Percentiles rank a stretch among this genome's conserved stretches.
phyloP scores from a whole-genome alignment of 2,329 filamentous ascomycete genomes.

The Hypomyces perniciosus region DNA sequence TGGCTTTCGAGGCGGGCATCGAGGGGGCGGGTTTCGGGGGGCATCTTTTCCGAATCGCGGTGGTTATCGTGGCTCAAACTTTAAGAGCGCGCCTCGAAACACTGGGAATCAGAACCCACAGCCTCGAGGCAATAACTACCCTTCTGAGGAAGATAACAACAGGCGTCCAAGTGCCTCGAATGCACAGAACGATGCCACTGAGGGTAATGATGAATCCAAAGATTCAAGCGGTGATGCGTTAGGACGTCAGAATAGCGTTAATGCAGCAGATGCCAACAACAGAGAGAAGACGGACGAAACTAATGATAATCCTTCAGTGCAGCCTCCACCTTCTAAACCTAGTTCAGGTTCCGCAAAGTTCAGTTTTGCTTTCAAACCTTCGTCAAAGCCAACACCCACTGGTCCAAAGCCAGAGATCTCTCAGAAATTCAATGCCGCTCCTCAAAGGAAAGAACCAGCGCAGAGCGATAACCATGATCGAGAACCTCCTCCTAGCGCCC shows the following conservation, averaged over 20 bases:
- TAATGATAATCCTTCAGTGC: conserved; percentile 40
- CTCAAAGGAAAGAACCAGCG: conserved; percentile 37
- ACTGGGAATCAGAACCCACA: conserved; percentile 28
- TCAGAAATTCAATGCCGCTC: conserved; percentile 60
- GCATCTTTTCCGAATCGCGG: conserved; percentile 49
- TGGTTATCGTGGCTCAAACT: conserved; percentile 54
- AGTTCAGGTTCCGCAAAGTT: conserved; percentile 60
- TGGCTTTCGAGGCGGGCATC: conserved; percentile 38
- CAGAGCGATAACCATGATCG: conserved; percentile 27
- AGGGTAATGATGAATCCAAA: conserved; percentile 16
- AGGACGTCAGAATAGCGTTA: neutral
- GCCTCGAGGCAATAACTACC: conserved; percentile 14
- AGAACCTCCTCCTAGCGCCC: conserved; percentile 44
- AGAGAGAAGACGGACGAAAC: conserved; percentile 4
- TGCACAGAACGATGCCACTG: conserved; percentile 11
- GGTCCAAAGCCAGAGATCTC: conserved; percentile 61
- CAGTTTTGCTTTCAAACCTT: conserved; percentile 86
- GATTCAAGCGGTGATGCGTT: conserved; percentile 4
- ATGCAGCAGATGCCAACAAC: neutral
- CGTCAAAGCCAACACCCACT: conserved; percentile 51
- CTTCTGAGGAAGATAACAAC: conserved; percentile 14
- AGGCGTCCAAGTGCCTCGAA: conserved; percentile 16
- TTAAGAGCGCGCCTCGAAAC: conserved; percentile 66
- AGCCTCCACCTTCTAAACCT: conserved; percentile 49
- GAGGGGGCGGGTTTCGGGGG: conserved; percentile 56